Base-by-base conservation (phyloP, 108 stramenopile species). In the Aurantiochytrium sp. region DNA sequence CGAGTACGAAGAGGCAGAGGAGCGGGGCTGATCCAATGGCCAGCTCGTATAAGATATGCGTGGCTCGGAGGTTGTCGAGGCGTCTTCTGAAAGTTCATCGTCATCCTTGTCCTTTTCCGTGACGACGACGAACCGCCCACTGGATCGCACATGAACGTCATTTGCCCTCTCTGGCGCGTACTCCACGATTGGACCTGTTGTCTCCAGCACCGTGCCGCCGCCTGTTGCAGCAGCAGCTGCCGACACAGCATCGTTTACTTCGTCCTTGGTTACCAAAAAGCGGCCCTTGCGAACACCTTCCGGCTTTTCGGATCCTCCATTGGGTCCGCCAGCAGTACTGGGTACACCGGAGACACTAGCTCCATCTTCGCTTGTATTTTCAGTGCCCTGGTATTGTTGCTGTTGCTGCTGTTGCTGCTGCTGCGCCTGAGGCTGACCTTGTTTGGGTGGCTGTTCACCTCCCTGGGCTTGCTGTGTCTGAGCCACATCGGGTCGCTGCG, bases 81-180 rank as follows among this genome's bases (percentile, higher is more conserved):
- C 76, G 28, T 83, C 76, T 12, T 83, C 76, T 10, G 76, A 47
- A 35, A 83, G 23, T 3, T 83, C 76, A 12, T 83, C 76, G 51
- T 83, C 76, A 35, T 83, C 76, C 49, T 83, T 53, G 4, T 83
- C 76, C 76, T 53, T 28, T 28, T 83, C 76, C 51, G 76, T 83
- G 19, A 53, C 51, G 16, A 83, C 76, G 14, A 83, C 76, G 28
- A 83, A 83, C 10, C 76, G 76, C 6, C 76, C 76, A 12, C n/a
- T 47, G 49, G 8, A 25, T 53, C 76, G 45, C 19, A 83, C 76
- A 55, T 83, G 35, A 18, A 69, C 64, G 64, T 42, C 42, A 23
- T 69, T 69, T n/a, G 42, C 10, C 64, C 10, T 42, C 18, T 69
- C 35, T n/a, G 25, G 55, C 2, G 49, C 51, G 45, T 12, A 47